Conservation (phyloP, 1,139 yeast genomes). For the Meyerozyma carpophila region DNA sequence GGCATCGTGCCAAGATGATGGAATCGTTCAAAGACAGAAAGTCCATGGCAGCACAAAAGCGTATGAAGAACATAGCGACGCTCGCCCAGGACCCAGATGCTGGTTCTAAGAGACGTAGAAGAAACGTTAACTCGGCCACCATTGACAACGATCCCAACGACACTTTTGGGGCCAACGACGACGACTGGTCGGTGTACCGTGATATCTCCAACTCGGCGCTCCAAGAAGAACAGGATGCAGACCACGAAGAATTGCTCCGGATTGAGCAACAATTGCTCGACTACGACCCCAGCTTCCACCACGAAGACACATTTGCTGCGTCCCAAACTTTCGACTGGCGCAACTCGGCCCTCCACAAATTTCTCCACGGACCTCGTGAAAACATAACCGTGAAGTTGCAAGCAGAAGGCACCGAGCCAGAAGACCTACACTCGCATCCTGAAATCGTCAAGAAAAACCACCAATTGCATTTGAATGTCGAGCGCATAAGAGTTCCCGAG, state of each 20-base stretch:
- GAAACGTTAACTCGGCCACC: constrained; percentile 44
- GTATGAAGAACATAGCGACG: constrained; percentile 89
- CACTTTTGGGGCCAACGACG: constrained; percentile 93
- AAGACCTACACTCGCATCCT: constrained; percentile 40
- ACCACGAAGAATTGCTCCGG: constrained; percentile 51
- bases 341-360: constrained; percentile 72
- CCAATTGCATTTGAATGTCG: constrained; percentile 86
- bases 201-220: constrained; percentile 74
- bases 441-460: constrained; percentile 49
- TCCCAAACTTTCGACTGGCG: constrained; percentile 79
- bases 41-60: constrained; percentile 83
- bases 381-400: constrained; percentile 38
- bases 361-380: constrained; percentile 84
- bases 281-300: constrained; percentile 77
- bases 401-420: constrained; percentile 38
- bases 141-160: constrained; percentile 91
- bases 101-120: constrained; percentile 42
- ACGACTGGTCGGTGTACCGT: constrained; percentile 90
- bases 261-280: constrained; percentile 74
- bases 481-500: constrained; percentile 89
- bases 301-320: constrained; percentile 76
- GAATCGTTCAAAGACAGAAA: constrained; percentile 84
- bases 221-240: constrained; percentile 69
- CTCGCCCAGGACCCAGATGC: constrained; percentile 69
- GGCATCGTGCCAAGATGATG: constrained; percentile 64